Conservation (phyloP, 2,329 filamentous ascomycete species). For the Setomelanomma holmii region DNA sequence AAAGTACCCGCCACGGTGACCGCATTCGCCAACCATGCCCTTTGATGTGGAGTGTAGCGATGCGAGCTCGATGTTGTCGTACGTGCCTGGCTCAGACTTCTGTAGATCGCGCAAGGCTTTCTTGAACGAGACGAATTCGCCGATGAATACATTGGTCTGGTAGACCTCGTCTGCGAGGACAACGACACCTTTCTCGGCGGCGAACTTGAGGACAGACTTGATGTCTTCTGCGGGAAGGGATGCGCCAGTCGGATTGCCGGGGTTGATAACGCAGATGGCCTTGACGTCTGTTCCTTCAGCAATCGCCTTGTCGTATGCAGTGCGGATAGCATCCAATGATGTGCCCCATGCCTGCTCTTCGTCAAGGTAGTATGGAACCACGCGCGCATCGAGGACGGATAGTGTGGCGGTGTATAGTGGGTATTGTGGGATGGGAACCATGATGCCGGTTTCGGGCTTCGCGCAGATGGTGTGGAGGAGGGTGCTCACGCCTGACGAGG, state of each 20-base stretch:
- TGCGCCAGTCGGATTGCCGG: conserved; percentile 94
- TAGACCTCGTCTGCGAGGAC: conserved; percentile 97
- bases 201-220: conserved; percentile 83
- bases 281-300: conserved; percentile 83
- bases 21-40: conserved; percentile 98
- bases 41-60: conserved; percentile 95
- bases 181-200: conserved; percentile 83
- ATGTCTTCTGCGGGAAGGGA: conserved; percentile 82
- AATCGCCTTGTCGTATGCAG: conserved; percentile 76
- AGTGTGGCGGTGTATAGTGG: conserved; percentile 96
- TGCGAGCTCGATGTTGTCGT: conserved; percentile 85
- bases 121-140: conserved; percentile 96
- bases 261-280: conserved; percentile 96
- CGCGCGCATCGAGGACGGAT: conserved; percentile 80
- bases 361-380: conserved; percentile 93
- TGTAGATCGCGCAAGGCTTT: conserved; percentile 83
- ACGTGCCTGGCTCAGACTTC: conserved; percentile 70
- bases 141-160: conserved; percentile 97
- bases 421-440: conserved; percentile 97
- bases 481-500: conserved; percentile 93
- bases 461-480: conserved; percentile 89
- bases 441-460: conserved; percentile 76
- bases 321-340: conserved; percentile 77
- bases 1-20: conserved; percentile 96
- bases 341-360: conserved; percentile 89